A percentile compares a stretch with the other conserved stretches of the same genome.
Conservation (phyloP, 208 protist genomes). For the Balamuthia mandrillaris region DNA sequence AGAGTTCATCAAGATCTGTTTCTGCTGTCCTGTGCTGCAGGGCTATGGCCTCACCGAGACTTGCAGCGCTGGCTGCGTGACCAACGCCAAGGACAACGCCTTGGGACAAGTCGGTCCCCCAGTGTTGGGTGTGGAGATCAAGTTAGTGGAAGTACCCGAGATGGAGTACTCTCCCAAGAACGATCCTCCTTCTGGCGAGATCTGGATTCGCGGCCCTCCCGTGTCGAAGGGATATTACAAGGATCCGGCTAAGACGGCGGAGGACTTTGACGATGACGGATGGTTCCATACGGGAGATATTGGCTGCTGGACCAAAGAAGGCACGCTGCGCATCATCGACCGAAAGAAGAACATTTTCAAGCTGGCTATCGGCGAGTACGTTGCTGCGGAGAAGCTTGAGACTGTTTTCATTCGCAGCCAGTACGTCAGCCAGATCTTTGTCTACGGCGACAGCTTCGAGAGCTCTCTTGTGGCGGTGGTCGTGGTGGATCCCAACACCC, state of each 20-base stretch:
- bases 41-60: conserved; percentile 84
- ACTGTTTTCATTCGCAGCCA: conserved; percentile 13
- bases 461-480: conserved; percentile 67
- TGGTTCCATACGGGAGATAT: conserved; percentile 85
- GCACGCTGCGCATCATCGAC: conserved; percentile 78
- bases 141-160: conserved; percentile 81
- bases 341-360: conserved; percentile 87
- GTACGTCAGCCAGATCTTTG: conserved; percentile 38
- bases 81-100: conserved; percentile 24
- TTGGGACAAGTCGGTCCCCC: conserved; percentile 64
- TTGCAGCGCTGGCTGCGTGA: conserved; percentile 48
- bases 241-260: not conserved
- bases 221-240: conserved; percentile 33
- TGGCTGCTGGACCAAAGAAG: conserved; percentile 62
- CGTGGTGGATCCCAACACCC: conserved; percentile 60
- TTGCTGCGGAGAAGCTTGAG: conserved; percentile 55
- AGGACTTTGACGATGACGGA: conserved; percentile 68
- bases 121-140: conserved; percentile 71
- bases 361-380: conserved; percentile 78
- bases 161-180: conserved; percentile 67
- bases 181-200: not conserved
- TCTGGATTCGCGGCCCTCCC: conserved; percentile 11
- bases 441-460: conserved; percentile 46
- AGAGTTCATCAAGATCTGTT: conserved; percentile 36
- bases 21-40: conserved; percentile 62